Evolutionary conservation across 805 yeast species (phyloP), one percentile per base, ranked within the genome.

Genomic region (Saccharomyces cerevisiae): DNA sequence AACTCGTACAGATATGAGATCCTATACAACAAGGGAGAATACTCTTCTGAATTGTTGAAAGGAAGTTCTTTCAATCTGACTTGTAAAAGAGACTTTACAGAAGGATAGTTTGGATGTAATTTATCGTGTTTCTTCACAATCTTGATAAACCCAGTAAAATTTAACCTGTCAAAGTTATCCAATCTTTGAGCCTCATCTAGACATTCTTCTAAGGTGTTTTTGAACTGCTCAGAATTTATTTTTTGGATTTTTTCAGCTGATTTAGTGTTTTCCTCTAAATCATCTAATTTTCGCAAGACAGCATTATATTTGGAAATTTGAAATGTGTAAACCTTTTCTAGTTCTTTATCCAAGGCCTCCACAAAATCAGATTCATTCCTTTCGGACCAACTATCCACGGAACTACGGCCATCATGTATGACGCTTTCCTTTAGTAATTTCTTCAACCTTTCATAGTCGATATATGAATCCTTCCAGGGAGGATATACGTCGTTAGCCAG

Each of bases 91-190:
- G 98, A 96, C 69, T 83, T 85, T 28, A 92, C 97, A 17, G 94
- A 85, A 13, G 71, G 73, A 70, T 86, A 94, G 59, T 82, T 78
- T 31, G 90, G 80, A 71, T 91, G 97, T 59, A 92, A 71, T 51
- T 97, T 82, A 73, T 94, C 98, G 68, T 94, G 99, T 73, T 92
- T 92, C 74, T 92, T 91, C 59, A 91, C 97, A 61, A 94, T 89
- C 69, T 94, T 94, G 63, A 84, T 79, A 73, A 94, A 92, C 1
- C 97, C 99, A 11, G 99, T 92, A 74, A 85, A 94, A 72, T 94
- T 94, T 61, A 92, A 72, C 64, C 99, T 79, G 46, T 95, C 85
- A 73, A 94, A 94, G 66, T 83, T 88, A 68, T 91, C 97, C 61
- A 94, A 76, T 65, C 88, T 92, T 63, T 87, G 89, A 8, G 98